phyloP scores from a whole-genome alignment of 257 asterid genomes.

The Solanum neorickii region DNA sequence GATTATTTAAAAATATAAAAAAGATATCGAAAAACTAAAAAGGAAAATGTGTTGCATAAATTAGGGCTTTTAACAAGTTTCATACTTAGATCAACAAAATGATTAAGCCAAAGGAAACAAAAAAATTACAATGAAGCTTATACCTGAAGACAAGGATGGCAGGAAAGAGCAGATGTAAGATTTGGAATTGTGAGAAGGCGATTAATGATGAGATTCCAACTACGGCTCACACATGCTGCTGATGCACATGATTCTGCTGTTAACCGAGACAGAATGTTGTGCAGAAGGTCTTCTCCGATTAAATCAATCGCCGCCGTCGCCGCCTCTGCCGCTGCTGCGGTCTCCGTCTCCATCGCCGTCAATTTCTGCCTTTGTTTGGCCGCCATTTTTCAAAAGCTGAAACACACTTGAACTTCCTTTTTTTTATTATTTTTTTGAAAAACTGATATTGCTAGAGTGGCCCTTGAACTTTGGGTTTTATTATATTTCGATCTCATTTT shows the following conservation, averaged over 20 bases:
- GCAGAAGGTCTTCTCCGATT: constrained; percentile 56
- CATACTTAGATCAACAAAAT: background rate
- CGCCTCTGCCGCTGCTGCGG: background rate
- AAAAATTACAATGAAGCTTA: background rate
- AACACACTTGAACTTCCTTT: background rate
- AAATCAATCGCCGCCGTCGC: constrained; percentile 15
- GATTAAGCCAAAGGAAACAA: background rate
- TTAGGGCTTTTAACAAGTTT: background rate
- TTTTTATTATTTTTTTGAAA: too few relatives aligned
- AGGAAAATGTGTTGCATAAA: background rate
- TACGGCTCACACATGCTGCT: constrained; percentile 76
- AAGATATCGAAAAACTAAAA: background rate
- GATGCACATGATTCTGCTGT: constrained; percentile 66
- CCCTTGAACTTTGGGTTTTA: background rate
- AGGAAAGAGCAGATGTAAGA: constrained; percentile 59
- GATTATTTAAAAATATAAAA: background rate
- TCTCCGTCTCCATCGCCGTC: background rate
- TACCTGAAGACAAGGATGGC: constrained; percentile 44
- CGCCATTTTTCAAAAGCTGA: background rate
- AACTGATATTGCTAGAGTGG: background rate
- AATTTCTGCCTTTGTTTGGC: background rate
- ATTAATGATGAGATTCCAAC: constrained; percentile 56
- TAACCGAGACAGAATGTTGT: constrained; percentile 43
- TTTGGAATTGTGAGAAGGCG: constrained; percentile 52
- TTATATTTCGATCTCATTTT: too few relatives aligned